Evolutionary conservation across 208 protist species (phyloP).

Genomic region (Crithidia bombi): DNA sequence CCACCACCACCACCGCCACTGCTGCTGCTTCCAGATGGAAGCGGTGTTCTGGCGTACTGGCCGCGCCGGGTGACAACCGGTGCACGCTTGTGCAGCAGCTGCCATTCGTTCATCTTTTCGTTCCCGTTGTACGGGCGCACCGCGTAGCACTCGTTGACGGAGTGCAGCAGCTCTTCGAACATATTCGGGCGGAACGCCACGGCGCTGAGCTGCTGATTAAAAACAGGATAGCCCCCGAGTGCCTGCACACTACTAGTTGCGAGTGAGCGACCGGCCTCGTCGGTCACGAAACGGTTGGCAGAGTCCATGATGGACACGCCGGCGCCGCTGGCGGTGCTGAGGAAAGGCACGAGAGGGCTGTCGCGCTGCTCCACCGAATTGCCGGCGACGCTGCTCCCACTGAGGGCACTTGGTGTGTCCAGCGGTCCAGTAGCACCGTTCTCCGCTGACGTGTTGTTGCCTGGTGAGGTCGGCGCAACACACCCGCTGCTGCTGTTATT

Average conservation of each 20-base stretch:
- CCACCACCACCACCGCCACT: not conserved
- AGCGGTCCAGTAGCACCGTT: not conserved
- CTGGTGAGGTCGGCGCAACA: not conserved
- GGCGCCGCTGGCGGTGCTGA: constrained; percentile 9
- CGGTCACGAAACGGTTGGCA: constrained; percentile 10
- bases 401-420: not conserved
- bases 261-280: constrained; percentile 19
- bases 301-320: constrained; percentile 20
- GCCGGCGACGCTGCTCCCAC: constrained; percentile 1
- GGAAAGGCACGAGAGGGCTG: not conserved
- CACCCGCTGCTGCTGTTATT: not conserved
- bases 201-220: constrained; percentile 36
- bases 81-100: constrained; percentile 38
- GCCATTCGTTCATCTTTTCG: constrained; percentile 46
- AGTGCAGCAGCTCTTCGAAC: constrained; percentile 47
- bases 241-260: constrained; percentile 14
- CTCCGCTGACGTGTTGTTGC: not conserved
- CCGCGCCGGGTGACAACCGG: constrained; percentile 31
- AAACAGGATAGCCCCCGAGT: constrained; percentile 36
- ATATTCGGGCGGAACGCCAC: constrained; percentile 42
- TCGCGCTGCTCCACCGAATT: constrained; percentile 11
- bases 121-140: constrained; percentile 38
- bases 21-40: not conserved
- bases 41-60: constrained; percentile 4
- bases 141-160: constrained; percentile 47